Base-by-base conservation (phyloP, 441 rosid genomes). In the Oxalis stricta region DNA sequence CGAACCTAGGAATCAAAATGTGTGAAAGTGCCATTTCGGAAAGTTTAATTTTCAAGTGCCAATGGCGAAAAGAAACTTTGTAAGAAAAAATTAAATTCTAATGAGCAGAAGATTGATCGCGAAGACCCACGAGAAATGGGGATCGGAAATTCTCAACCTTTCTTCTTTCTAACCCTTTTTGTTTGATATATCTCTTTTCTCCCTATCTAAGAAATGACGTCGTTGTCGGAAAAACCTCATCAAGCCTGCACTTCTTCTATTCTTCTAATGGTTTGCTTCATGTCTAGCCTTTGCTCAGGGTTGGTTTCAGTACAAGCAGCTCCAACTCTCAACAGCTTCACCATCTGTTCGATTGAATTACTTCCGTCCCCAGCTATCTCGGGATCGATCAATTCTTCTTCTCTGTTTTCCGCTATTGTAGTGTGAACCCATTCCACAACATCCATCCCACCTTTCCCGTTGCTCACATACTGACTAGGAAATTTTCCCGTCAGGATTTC, bases 401-500 rank as follows among this genome's bases (percentile, higher is more conserved):
- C 79, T 68, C 58, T 65, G 10, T 72, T 49, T 33, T 78, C 69
- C 0, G 65, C 44, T 5, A 69, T 60, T 6, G 77, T 73, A 18
- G 71, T 45, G 2, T 54, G 63, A 3, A 60, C 89, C 97, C 77
- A 71, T 26, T 78, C 69, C 16, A 84, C 76, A 0, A 87, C 71
- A 53, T 87, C 86, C 0, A 65, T 78, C 24, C 89, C 89, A 0
- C 83, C 92, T 22, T 76, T 76, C 1, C 76, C 84, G 0, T 72
- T 78, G 65, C 38, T 63, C 15, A 71, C 70, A 53, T 87, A 83
- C 24, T 80, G 96, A 6, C 86, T 72, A 2, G 94, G 96, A 51
- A 76, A 78, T 43, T 87, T 83, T 2, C 96, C 96, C 0, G 94
- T 83, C 6, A 87, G 46, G 44, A 70, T 53, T 58, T 87, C 96